Evolutionary conservation across 164 flowering plant genomes (phyloP), one percentile per base, ranked within the genome.

Genomic region (Annona squamosa): DNA sequence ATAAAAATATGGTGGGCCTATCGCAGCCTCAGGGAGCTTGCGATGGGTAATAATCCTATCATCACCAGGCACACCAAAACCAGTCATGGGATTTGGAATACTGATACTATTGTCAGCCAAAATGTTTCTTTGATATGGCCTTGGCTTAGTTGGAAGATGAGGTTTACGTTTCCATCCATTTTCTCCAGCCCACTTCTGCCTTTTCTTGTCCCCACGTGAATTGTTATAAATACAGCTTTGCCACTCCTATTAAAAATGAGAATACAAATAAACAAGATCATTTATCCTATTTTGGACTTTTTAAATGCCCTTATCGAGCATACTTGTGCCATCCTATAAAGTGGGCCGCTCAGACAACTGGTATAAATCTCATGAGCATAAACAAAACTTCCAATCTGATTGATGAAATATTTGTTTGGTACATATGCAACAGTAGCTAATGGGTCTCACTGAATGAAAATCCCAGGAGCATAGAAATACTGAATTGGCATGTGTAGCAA

Each of bases 1-100:
- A 61, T 90, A 96, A 44, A 96, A 96, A 69, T 75, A 96, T 0
- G 98, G 99, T 2, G 97, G 99, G 1, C 95, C 97, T 13, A 73
- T 64, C 5, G 95, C 93, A 47, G 77, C 85, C 73, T 87, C 90
- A 13, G 98, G 94, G 48, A 96, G 76, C 9, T 65, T 82, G 71
- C 97, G 79, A 17, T 74, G 76, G 1, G 68, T 73, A 61, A 64
- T 59, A 52, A 52, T 52, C 17, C 0, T 52, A 10, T 9, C 13
- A 10, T 52, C 59, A 1, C 59, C 59, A 0, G 86, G 84, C 45
- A 80, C 47, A 37, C 84, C 87, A 77, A 79, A 83, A 3, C 87
- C 87, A 5, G 69, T 46, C 84, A 76, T 81, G 7, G 43, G 57
- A 7, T 43, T 46, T 6, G 67, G 66, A 19, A 62, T n/a, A 18